A percentile compares a stretch with the other conserved stretches of the same genome.
Conservation (phyloP, 805 yeast genomes). For the Ogataea ganodermae region DNA sequence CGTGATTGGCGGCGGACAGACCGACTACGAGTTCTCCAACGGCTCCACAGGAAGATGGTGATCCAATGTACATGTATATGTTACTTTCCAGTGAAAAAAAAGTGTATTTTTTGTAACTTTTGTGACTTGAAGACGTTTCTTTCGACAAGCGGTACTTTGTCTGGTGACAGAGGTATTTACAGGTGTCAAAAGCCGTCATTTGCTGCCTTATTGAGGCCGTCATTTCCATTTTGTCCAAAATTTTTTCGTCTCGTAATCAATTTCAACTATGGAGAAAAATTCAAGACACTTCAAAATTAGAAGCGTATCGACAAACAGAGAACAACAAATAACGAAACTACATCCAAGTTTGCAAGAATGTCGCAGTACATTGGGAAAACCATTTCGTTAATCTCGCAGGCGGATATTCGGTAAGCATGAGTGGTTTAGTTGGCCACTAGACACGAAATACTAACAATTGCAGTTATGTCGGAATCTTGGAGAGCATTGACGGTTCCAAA, state of each 20-base stretch:
- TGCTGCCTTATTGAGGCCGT: too few relatives aligned
- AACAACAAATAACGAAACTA: background rate
- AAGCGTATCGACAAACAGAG: background rate
- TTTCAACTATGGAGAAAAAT: slow-evolving; percentile 4
- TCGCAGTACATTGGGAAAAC: slow-evolving; percentile 92
- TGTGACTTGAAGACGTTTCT: background rate
- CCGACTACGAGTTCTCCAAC: slow-evolving; percentile 28
- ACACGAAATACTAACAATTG: background rate
- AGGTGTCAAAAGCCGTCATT: too few relatives aligned
- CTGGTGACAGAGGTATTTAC: too few relatives aligned
- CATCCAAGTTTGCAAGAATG: slow-evolving; percentile 46
- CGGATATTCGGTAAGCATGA: slow-evolving; percentile 61
- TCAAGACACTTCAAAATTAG: background rate
- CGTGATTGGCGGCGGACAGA: slow-evolving; percentile 25
- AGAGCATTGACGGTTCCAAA: slow-evolving; percentile 83
- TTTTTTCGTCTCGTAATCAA: slow-evolving; percentile 4
- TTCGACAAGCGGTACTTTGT: background rate
- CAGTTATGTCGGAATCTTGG: slow-evolving; percentile 87
- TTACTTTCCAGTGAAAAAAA: background rate
- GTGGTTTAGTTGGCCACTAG: background rate
- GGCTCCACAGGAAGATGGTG: slow-evolving; percentile 38
- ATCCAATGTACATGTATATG: slow-evolving; percentile 4
- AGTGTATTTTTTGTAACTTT: background rate
- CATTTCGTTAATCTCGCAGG: slow-evolving; percentile 74
- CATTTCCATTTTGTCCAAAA: background rate